Evolutionary conservation across 2,329 filamentous ascomycete genomes (phyloP), one percentile per base, ranked within the genome.

Genomic region (Monilinia laxa): DNA sequence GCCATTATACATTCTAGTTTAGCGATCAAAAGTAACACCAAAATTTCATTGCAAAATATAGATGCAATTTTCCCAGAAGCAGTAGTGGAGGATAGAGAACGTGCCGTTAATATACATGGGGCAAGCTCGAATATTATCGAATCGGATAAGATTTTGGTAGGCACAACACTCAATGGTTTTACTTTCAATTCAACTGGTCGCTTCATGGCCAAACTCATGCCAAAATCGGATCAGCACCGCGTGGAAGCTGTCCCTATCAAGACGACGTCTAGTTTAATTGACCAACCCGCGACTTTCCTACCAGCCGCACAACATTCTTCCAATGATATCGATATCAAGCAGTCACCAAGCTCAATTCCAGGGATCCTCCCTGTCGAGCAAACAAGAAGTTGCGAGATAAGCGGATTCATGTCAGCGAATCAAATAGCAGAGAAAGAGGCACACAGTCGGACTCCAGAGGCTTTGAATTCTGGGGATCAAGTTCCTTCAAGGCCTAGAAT

Each of bases 401-500:
- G 51, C 42, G 58, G 64, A 35, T 68, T 64, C 40, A 42, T 54
- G 23, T 51, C 67, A 18, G 65, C 65, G n/a, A 67, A 57, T 45
- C 42, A 59, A 31, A 56, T 67, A 42, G 49, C 31, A 55, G 49
- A 42, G 58, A 62, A 60, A 40, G 59, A 62, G 31, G 20, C 45
- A 38, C 25, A 53, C 40, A 40, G 1, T 56, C 35, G 40, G n/a
- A 14, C 25, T 45, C 47, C 40, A 56, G 45, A 42, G 25, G 20
- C 57, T 38, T n/a, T 53, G 38, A 56, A 38, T 38, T 11, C 42
- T 28, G 40, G 51, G 18, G 62, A 56, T 25, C 54, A 53, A 25
- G 55, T 23, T n/a, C 65, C 62, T 31, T 67, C 68, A 38, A 71
- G 68, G 59, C 67, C 67, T 14, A 71, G 62, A 53, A 62, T 74